These are phyloP conservation scores for Incumbomyces lentus DNA, from an alignment of 2,329 filamentous ascomycete species.

Conservation along the genomic window DNA sequence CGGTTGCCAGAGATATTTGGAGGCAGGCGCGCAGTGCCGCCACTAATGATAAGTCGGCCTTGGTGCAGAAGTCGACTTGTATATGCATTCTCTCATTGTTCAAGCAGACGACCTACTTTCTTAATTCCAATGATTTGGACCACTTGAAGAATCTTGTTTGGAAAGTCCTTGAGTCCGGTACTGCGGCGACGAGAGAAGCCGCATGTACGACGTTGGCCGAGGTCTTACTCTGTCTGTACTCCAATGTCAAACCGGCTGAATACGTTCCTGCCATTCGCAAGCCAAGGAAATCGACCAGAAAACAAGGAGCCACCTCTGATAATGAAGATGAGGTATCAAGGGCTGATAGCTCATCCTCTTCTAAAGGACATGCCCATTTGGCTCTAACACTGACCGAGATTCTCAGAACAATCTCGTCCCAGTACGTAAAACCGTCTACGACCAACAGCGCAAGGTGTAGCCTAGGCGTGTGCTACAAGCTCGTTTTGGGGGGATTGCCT, in stretches of 20 bases:
- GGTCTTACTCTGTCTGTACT: constrained; percentile 71
- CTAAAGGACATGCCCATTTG: constrained; percentile 60
- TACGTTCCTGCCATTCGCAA: constrained; percentile 53
- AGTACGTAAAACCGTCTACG: constrained; percentile 69
- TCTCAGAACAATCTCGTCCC: constrained; percentile 64
- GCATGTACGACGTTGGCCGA: constrained; percentile 77
- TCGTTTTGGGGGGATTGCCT: constrained; percentile 66
- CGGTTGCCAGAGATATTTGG: constrained; percentile 79
- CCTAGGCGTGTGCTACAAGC: constrained; percentile 77
- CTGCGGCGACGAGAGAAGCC: constrained; percentile 66
- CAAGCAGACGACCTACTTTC: constrained; percentile 67
- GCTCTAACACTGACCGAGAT: constrained; percentile 68
- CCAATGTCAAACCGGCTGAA: constrained; percentile 45
- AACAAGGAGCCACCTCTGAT: constrained; percentile 52
- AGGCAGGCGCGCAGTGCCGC: constrained; percentile 75
- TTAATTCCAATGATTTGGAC: constrained; percentile 83
- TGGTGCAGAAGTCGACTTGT: constrained; percentile 70
- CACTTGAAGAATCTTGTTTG: constrained; percentile 71
- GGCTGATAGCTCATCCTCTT: constrained; percentile 58
- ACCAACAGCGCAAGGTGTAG: constrained; percentile 72
- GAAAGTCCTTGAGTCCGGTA: constrained; percentile 74
- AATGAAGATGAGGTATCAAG: constrained; percentile 65
- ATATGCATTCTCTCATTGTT: constrained; percentile 66
- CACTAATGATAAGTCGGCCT: constrained; percentile 66
- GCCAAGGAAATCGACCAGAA: constrained; percentile 62